Evolutionary conservation across 768 basidiomycete species (phyloP).

Genomic region (Boletus vinaceobasis): DNA sequence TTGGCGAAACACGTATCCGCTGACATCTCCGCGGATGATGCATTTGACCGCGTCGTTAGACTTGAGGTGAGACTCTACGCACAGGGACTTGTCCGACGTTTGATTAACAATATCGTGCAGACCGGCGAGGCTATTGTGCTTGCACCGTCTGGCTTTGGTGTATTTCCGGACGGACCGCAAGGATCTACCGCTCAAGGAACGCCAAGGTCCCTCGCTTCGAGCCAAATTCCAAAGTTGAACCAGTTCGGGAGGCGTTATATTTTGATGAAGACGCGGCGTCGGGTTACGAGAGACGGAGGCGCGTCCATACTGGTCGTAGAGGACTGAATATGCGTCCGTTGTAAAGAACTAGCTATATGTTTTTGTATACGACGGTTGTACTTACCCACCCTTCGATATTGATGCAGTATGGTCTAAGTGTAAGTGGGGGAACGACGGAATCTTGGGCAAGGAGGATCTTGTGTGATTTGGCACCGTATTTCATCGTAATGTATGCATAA

Average conservation of each 20-base stretch:
- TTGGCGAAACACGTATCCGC: conserved; percentile 64
- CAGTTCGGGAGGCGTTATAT: conserved; percentile 59
- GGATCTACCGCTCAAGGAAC: background rate
- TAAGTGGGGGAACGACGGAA: background rate
- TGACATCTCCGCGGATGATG: conserved; percentile 54
- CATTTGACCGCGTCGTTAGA: conserved; percentile 62
- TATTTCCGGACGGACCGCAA: conserved; percentile 31
- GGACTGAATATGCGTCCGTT: background rate
- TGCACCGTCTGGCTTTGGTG: conserved; percentile 58
- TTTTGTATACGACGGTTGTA: background rate
- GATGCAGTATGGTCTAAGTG: background rate
- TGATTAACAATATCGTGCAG: conserved; percentile 31
- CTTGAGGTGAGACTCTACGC: conserved; percentile 46
- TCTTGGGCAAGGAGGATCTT: background rate
- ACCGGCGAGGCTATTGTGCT: conserved; percentile 71
- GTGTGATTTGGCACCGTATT: background rate
- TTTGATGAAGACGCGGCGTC: conserved; percentile 56
- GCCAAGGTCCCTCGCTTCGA: background rate
- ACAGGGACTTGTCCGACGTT: background rate
- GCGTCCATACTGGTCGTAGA: conserved; percentile 48
- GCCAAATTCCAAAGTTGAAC: conserved; percentile 31
- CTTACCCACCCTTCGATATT: background rate
- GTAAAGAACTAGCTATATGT: background rate
- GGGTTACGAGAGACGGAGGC: conserved; percentile 65
- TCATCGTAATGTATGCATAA: too few species aligned